Conservation (phyloP, 208 protist species). For the Vickermania spadyakhi region DNA sequence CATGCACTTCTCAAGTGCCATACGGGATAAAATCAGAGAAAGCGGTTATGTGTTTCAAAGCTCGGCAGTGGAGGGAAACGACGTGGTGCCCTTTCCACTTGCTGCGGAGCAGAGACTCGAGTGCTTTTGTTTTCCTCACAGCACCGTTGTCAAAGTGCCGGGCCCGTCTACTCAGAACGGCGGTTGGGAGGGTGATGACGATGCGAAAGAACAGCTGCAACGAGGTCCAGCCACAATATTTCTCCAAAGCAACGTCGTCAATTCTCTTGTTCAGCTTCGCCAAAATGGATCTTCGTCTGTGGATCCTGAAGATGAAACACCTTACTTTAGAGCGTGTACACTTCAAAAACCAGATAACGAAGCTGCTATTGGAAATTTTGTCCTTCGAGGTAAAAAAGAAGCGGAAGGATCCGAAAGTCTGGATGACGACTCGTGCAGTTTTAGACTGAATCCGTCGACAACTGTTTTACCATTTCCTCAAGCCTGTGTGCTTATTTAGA, state of each 20-base stretch:
- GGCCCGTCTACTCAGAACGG: background rate
- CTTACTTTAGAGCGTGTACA: too few relatives aligned
- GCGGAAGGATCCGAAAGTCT: background rate
- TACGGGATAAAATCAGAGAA: constrained; percentile 4
- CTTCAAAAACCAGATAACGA: background rate
- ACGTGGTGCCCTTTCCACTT: constrained; percentile 1
- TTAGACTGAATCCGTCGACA: background rate
- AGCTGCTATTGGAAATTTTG: background rate
- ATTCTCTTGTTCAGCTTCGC: background rate
- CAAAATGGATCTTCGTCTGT: too few relatives aligned
- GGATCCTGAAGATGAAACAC: too few relatives aligned
- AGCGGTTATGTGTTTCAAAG: background rate
- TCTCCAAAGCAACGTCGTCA: constrained; percentile 3
- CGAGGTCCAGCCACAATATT: background rate
- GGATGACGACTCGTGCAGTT: background rate
- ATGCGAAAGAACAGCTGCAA: background rate
- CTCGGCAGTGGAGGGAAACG: background rate
- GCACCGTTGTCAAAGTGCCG: background rate
- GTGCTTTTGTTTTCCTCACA: constrained; percentile 5
- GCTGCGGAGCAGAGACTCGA: background rate
- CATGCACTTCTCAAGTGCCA: constrained; percentile 13
- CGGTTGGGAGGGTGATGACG: background rate
- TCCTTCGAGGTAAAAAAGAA: background rate
- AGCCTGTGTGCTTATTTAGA: background rate
- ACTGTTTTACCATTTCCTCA: background rate